A percentile compares a stretch with the other conserved stretches of the same genome.
Conservation (phyloP, 768 basidiomycete genomes). For the Agaricus bisporus region DNA sequence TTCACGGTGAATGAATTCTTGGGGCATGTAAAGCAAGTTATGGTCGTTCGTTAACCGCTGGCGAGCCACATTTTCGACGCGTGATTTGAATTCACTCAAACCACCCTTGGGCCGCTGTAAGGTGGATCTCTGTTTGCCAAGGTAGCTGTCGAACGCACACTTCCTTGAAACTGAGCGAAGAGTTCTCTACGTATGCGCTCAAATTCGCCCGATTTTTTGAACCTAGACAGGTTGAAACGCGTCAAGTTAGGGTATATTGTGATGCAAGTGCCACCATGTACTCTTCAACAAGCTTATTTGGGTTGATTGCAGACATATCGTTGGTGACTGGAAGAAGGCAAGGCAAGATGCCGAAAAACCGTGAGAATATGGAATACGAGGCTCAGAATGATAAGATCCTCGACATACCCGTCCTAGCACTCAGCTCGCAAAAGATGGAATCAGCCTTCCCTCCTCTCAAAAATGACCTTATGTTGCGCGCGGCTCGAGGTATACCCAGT, state of each 20-base stretch:
- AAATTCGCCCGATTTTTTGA: slow-evolving; percentile 77
- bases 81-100: slow-evolving; percentile 45
- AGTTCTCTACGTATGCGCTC: slow-evolving; percentile 66
- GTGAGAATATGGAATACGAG: not conserved
- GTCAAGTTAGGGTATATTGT: not conserved
- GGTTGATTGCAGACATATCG: slow-evolving; percentile 47
- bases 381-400: too few relatives aligned
- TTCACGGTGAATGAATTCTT: slow-evolving; percentile 51
- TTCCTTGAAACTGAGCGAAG: slow-evolving; percentile 49
- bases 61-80: slow-evolving; percentile 57
- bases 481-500: slow-evolving; percentile 58
- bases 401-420: not conserved
- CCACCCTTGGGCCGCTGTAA: slow-evolving; percentile 33
- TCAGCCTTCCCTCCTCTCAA: slow-evolving; percentile 62
- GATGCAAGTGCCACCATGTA: slow-evolving; percentile 20
- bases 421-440: slow-evolving; percentile 23
- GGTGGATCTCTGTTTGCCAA: not conserved
- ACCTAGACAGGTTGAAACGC: slow-evolving; percentile 33
- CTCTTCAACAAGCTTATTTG: slow-evolving; percentile 62
- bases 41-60: slow-evolving; percentile 49
- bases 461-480: slow-evolving; percentile 87
- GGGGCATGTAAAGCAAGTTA: slow-evolving; percentile 44
- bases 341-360: not conserved
- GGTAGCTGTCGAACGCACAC: slow-evolving; percentile 3
- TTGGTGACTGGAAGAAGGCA: not conserved